Evolutionary conservation across 306 rosid genomes (phyloP), one percentile per base, ranked within the genome.

Genomic region (Ziziphus jujuba): DNA sequence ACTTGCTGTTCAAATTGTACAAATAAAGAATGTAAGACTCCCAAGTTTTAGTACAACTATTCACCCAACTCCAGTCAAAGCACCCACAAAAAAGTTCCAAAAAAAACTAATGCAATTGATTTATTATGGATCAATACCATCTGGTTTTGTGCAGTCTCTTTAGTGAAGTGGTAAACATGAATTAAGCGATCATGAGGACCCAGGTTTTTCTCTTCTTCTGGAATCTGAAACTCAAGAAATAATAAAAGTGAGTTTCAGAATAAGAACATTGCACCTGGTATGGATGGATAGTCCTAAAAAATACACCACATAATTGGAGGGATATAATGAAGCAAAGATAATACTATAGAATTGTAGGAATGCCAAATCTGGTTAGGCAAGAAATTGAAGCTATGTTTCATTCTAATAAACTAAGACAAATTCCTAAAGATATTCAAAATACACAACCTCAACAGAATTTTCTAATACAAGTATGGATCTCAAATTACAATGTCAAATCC

Each of bases 111-210:
- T 13, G 38, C 13, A 19, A 62, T 4, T n/a, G 36, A 12, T 38
- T 3, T 19, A 6, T 60, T 9, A 3, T 69, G 23, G 51, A 61
- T 44, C 21, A 61, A 66, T 81, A 84, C 91, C 88, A 81, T 78
- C 81, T 81, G 97, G 79, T 84, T 90, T 71, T 86, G 91, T 9
- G 87, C 76, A 2, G 87, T 70, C 40, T 90, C 98, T 77, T 82
- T 92, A 64, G 76, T 75, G 72, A 92, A 90, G 79, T 92, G 98
- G 81, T 88, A 92, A 52, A 90, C 96, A 74, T 92, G 97, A 72
- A 92, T 84, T 87, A 92, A 73, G 15, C 96, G 91, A 78, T 87
- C 96, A 22, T 83, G 84, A 44, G 84, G 74, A 55, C 89, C 90
- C 66, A 92, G 76, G 77, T 76, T 78, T 77, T 87, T 88, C 83